Evolutionary conservation across 805 yeast species (phyloP).

Genomic region (Scheffersomyces lignosus): DNA sequence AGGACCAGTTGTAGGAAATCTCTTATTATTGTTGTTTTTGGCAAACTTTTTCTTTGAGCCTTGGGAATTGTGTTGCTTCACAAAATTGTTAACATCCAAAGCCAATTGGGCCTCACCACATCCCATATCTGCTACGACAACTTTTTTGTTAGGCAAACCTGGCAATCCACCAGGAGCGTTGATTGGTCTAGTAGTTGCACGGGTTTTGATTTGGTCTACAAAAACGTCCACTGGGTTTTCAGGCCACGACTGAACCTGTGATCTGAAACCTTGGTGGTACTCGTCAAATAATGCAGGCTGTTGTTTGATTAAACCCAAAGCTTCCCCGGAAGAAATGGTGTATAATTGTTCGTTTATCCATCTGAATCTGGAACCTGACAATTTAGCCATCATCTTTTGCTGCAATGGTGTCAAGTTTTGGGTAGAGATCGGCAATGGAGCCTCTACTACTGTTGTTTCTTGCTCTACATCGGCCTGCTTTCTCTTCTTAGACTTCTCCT

Average conservation of each 20-base stretch:
- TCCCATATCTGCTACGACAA: conserved; percentile 97
- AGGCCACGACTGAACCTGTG: conserved; percentile 97
- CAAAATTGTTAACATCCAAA: conserved; percentile 55
- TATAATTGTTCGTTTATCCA: conserved; percentile 99
- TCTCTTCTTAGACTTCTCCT: not conserved
- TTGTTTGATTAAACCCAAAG: conserved; percentile 65
- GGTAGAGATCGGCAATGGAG: conserved; percentile 13
- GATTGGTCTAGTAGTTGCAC: conserved; percentile 60
- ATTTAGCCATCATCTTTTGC: conserved; percentile 91
- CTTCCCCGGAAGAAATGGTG: conserved; percentile 77
- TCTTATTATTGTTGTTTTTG: conserved; percentile 13
- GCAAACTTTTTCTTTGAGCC: conserved; percentile 35
- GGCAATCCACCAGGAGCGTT: conserved; percentile 97
- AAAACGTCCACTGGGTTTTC: conserved; percentile 96
- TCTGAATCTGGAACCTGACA: conserved; percentile 92
- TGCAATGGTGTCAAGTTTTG: conserved; percentile 79
- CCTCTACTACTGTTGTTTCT: not conserved
- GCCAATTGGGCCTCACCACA: conserved; percentile 97
- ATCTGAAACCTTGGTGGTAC: conserved; percentile 92
- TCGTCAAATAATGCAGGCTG: conserved; percentile 92
- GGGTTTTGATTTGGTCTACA: conserved; percentile 63
- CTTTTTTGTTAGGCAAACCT: conserved; percentile 55
- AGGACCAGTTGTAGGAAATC: conserved; percentile 17
- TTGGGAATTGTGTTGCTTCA: conserved; percentile 28
- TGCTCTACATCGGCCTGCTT: not conserved